Evolutionary conservation across 1,284 basidiomycete species (phyloP).

Genomic region (Coniophora puteana): DNA sequence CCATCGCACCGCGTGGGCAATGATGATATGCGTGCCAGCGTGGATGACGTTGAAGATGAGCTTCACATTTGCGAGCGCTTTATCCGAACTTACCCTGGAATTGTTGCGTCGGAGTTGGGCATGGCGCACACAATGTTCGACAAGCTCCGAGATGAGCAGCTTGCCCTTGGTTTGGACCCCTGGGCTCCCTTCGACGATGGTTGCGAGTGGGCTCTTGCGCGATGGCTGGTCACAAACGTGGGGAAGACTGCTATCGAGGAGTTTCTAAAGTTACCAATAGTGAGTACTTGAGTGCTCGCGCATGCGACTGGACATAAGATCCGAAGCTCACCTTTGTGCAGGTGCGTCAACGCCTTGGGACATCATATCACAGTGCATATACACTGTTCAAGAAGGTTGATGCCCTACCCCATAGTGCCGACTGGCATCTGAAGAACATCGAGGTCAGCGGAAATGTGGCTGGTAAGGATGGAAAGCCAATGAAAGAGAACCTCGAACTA

Average conservation of each 20-base stretch:
- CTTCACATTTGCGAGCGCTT: neutral
- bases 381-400: constrained; percentile 18
- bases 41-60: neutral
- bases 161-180: neutral
- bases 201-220: constrained; percentile 8
- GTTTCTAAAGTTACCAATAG: constrained; percentile 10
- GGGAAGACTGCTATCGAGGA: constrained; percentile 4
- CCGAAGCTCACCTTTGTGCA: neutral
- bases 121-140: constrained; percentile 2
- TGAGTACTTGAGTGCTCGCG: constrained; percentile 3
- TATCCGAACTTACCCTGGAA: neutral
- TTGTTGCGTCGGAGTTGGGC: neutral
- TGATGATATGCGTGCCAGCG: neutral
- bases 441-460: constrained; percentile 14
- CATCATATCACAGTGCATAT: constrained; percentile 16
- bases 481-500: constrained; percentile 23
- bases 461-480: neutral
- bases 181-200: constrained; percentile 3
- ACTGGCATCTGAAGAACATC: constrained; percentile 20
- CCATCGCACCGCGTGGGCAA: no score
- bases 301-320: neutral
- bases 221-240: constrained; percentile 9
- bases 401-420: constrained; percentile 14
- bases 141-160: neutral
- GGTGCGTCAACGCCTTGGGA: neutral